A percentile compares a stretch with the other conserved stretches of the same genome.
phyloP scores from a whole-genome alignment of 2,329 filamentous ascomycete species.

The Claviceps arundinis region DNA sequence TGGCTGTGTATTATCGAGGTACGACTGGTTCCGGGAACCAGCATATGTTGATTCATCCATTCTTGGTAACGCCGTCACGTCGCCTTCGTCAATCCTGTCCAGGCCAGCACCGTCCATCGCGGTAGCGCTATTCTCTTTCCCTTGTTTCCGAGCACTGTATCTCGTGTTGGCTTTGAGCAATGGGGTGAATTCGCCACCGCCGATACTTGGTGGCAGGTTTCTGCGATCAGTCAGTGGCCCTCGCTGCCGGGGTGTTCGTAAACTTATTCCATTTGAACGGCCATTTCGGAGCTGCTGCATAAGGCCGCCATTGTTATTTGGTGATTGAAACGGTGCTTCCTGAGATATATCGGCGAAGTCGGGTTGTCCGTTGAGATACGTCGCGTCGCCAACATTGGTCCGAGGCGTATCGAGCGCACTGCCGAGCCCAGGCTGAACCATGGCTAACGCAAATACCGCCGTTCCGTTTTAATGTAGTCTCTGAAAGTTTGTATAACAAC shows the following conservation, averaged over 20 bases:
- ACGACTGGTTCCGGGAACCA: conserved; percentile 50
- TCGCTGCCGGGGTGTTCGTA: conserved; percentile 61
- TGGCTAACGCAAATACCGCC: conserved; percentile 19
- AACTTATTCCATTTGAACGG: conserved; percentile 38
- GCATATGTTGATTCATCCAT: conserved; percentile 62
- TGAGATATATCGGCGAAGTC: conserved; percentile 70
- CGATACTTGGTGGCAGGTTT: conserved; percentile 53
- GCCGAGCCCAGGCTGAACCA: conserved; percentile 51
- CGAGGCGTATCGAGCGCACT: conserved; percentile 70
- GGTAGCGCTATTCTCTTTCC: conserved; percentile 47
- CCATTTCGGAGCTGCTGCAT: conserved; percentile 62
- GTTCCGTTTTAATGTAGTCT: background rate
- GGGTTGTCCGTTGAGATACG: conserved; percentile 55
- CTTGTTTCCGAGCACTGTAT: conserved; percentile 54
- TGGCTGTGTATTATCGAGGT: conserved; percentile 58
- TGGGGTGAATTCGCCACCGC: conserved; percentile 79
- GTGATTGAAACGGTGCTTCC: conserved; percentile 76
- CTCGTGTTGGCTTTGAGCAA: conserved; percentile 69
- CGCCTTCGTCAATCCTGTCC: conserved; percentile 53
- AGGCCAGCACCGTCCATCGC: conserved; percentile 56
- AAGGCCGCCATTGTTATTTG: conserved; percentile 54
- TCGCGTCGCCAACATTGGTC: conserved; percentile 73
- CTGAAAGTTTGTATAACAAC: too few species aligned
- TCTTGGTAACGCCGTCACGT: conserved; percentile 60
- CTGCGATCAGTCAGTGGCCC: conserved; percentile 57